Base-by-base conservation (phyloP, 2,329 filamentous ascomycete genomes). In the Biscogniauxia mediterranea region DNA sequence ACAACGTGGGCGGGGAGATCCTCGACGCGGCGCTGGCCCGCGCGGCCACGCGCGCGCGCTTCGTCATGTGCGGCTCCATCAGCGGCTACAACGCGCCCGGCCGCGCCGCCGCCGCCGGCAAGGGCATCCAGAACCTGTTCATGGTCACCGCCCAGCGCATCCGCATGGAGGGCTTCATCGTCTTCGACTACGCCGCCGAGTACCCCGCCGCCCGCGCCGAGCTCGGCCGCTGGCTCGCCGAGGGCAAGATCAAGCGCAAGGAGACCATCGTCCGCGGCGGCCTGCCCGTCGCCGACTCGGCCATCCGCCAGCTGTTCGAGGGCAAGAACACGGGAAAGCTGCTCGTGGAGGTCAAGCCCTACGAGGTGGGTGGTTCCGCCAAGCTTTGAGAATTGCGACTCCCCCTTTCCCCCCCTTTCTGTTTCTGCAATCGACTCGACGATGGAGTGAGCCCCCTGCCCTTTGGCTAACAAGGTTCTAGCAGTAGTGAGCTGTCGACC, bases 201-300 rank as follows among this genome's bases (percentile, higher is more conserved):
- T 90, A 83, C 71, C 70, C 80, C 0, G 73, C 77, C 51, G 90
- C 88, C 0, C 76, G 83, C 66, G 78, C 82, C 70, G 81, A 92
- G 68, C 77, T 93, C 15, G 81, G 82, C 1, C 74, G 83, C 64
- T 93, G 90, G 89, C 72, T 92, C n/a, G 77, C 79, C 1, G 85
- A 91, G 71, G 90, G 90, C 55, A 91, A 88, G 77, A 75, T 93
- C 64, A 86, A 90, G 82, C 78, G 86, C 60, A 87, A 88, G 72
- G 89, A 92, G 75, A 88, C 87, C 1, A 83, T 93, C 60, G 75
- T 92, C 63, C 83, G 83, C 68, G 89, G 89, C n/a, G 90, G 90
- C 0, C 75, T 93, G 13, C 77, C 79, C 61, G 81, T 80, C 42
- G 88, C 89, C 1, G 87, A 90, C 60, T 76, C 85, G 65, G 87